Base-by-base conservation (phyloP, 805 yeast species). In the Lachancea mirantina region DNA sequence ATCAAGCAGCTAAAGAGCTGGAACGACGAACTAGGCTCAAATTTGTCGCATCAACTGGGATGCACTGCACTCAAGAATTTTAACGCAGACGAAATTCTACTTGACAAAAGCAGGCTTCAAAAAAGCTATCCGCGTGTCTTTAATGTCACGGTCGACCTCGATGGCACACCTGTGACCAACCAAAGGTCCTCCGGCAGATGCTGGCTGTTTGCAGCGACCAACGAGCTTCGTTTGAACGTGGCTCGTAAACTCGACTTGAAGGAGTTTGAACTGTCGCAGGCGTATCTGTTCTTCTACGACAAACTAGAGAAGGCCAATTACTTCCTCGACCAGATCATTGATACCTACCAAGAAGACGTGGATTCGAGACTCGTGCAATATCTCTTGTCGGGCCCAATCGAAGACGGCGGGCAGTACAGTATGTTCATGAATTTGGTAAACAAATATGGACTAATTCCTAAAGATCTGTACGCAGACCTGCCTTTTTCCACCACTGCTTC, bases 361-460 rank as follows among this genome's bases (percentile, higher is more conserved):
- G 87, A 76, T 41, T 76, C 87, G 1, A 69, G 94, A 42, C 59
- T 82, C 36, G 73, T 84, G 30, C 83, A 78, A 57, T 72, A 70
- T 44, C 58, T 84, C 28, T 62, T 84, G 34, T 46, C 62, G 4
- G 78, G 73, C 34, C 94, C 95, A 15, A 74, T 77, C 27, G 55
- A 70, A 38, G 95, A 85, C 51, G 95, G 95, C 46, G 95, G 95
- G 33, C 95, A 84, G 59, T 84, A 81, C 68, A 78, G 81, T 43
- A 80, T 84, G 92, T 73, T 83, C 53, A 66, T 78, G 30, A 82
- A 84, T 57, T 55, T 85, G 36, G 71, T 84, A 31, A 74, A 76
- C 41, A 85, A 84, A 58, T 85, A 84, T 47, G 95, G 95, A 18
- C 52, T 81, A 33, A 82, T 84, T 33, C 95, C 95, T 23, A 67